These are phyloP conservation scores for Pezicula rhizophila DNA, from an alignment of 2,329 filamentous ascomycete genomes.

Conservation along the genomic window DNA sequence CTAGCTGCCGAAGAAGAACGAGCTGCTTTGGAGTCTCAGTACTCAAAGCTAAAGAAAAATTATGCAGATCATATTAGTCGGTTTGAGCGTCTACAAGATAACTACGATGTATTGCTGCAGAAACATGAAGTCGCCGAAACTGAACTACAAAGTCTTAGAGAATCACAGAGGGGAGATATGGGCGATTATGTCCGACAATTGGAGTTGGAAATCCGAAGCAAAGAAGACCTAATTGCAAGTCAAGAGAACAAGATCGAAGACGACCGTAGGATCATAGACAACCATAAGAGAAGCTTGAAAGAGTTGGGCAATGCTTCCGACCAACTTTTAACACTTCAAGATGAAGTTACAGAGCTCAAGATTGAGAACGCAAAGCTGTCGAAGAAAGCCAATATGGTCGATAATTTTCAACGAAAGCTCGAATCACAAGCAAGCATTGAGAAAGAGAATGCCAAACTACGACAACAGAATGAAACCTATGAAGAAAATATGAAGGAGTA, in stretches of 20 bases:
- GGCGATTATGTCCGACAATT: conserved; percentile 47
- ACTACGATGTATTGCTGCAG: conserved; percentile 51
- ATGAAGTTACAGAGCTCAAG: conserved; percentile 54
- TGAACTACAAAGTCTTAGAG: conserved; percentile 22
- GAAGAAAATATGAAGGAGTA: conserved; percentile 38
- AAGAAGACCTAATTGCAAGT: conserved; percentile 64
- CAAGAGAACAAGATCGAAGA: conserved; percentile 62
- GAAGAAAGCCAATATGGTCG: conserved; percentile 58
- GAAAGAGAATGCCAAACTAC: conserved; percentile 48
- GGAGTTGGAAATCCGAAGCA: conserved; percentile 54
- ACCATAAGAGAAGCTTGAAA: conserved; percentile 42
- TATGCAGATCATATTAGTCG: conserved; percentile 54
- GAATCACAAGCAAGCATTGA: conserved; percentile 50
- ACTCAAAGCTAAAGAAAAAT: conserved; percentile 48
- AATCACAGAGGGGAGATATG: conserved; percentile 44
- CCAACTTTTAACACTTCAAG: conserved; percentile 46
- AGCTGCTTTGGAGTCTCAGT: conserved; percentile 34
- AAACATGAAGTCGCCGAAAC: conserved; percentile 53
- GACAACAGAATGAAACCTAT: conserved; percentile 48
- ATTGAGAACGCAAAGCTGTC: conserved; percentile 52
- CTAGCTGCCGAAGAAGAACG: conserved; percentile 44
- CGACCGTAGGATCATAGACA: conserved; percentile 35
- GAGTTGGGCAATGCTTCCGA: conserved; percentile 39
- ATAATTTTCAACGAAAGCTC: conserved; percentile 57
- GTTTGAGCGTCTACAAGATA: conserved; percentile 53